Percentiles rank a stretch among this genome's conserved stretches.
These are phyloP conservation scores for Podospora didyma DNA, from an alignment of 495 filamentous ascomycete genomes.

Conservation along the genomic window DNA sequence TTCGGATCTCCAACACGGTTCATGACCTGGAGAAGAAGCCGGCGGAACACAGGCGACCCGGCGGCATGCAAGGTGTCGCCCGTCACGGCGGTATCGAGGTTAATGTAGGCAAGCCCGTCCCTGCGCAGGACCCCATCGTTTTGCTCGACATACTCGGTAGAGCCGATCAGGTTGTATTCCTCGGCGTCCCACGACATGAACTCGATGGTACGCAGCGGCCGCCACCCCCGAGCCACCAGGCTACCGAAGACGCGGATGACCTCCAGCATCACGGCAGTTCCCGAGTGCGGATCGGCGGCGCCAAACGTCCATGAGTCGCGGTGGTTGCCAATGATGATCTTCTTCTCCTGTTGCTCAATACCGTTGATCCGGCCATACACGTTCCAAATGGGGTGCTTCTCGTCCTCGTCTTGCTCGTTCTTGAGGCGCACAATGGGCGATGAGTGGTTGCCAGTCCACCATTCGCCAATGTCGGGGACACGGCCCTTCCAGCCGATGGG, in stretches of 20 bases:
- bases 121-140: constrained; percentile 71
- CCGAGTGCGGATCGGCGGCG: constrained; percentile 77
- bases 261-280: constrained; percentile 88
- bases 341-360: constrained; percentile 77
- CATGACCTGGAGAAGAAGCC: constrained; percentile 65
- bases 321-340: constrained; percentile 88
- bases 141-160: constrained; percentile 93
- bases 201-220: constrained; percentile 85
- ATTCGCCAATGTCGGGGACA: constrained; percentile 64
- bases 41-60: constrained; percentile 73
- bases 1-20: constrained; percentile 68
- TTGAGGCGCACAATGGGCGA: constrained; percentile 79
- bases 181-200: constrained; percentile 94
- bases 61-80: constrained; percentile 70
- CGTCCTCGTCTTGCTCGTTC: constrained; percentile 82
- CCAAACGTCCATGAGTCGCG: constrained; percentile 93
- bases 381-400: constrained; percentile 85
- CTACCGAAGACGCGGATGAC: constrained; percentile 78
- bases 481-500: constrained; percentile 74
- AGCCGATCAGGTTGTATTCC: constrained; percentile 91
- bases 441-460: constrained; percentile 76
- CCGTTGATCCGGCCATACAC: constrained; percentile 77
- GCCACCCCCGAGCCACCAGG: constrained; percentile 72
- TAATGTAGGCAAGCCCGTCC: constrained; percentile 81
- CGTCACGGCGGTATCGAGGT: constrained; percentile 81